Base-by-base conservation (phyloP, 1,139 yeast genomes). In the Pichia cactophila region DNA sequence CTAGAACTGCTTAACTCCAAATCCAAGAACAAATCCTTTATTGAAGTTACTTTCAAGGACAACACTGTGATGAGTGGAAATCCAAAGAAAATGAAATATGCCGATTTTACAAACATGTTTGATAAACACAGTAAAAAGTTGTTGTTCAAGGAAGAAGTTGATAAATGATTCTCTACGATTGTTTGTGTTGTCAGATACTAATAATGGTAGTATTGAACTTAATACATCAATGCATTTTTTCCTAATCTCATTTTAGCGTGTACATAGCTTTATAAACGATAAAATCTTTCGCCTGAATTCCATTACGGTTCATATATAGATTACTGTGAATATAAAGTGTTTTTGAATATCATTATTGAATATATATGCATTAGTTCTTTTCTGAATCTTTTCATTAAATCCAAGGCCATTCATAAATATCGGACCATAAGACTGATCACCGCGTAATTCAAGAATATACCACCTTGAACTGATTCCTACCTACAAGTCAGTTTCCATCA, bases 1-100 rank as follows among this genome's bases (percentile, higher is more conserved):
- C 74, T 74, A 56, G 81, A 82, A 58, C 73, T 83, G 23, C 69
- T 84, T 47, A 69, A 75, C 5, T 63, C 66, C 17, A 42, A 51
- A 12, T 72, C 84, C 1, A 67, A 67, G 4, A 78, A 72, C 33
- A 61, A 66, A 47, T 88, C 96, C 26, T 61, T 73, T 35, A 78
- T 90, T 38, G 75, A 81, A 55, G 95, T 90, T 17, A 80, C 83
- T 1, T 90, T 78, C 70, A 86, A 86, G 67, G 97, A 90, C 67
- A 92, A 90, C 60, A 78, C 80, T 51, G 75, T 74, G 7, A 70
- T 88, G 69, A 75, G 75, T 50, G 79, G 81, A 6, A 86, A 88
- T 62, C 96, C 96, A 3, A 66, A 73, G 4, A 62, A 63, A 3
- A 67, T 77, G 62, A 69, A 65, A 14, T 74, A 81, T 55, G 73